Evolutionary conservation across 2,329 filamentous ascomycete species (phyloP).

Genomic region (Talaromyces rugulosus): DNA sequence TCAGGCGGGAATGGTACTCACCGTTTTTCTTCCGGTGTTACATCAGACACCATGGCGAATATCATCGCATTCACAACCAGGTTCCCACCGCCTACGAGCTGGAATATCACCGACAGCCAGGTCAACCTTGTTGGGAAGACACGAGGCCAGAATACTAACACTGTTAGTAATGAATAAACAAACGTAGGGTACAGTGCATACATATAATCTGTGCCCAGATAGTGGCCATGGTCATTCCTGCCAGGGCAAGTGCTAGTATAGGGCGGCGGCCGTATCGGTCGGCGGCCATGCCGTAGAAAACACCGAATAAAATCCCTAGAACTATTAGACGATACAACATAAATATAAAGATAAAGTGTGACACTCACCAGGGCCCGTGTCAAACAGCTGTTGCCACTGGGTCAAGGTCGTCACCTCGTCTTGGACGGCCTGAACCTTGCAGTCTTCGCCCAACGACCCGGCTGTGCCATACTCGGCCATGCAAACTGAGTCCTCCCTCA

Average conservation of each 20-base stretch:
- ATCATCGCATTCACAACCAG: constrained; percentile 13
- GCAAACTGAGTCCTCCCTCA: constrained; percentile 10
- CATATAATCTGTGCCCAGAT: constrained; percentile 12
- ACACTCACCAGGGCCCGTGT: constrained; percentile 8
- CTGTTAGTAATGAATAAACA: not conserved
- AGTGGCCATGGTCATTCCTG: constrained; percentile 9
- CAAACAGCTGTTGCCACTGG: constrained; percentile 12
- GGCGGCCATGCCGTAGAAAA: constrained; percentile 13
- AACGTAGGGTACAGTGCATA: not conserved
- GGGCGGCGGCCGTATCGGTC: constrained; percentile 12
- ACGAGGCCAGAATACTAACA: constrained; percentile 11
- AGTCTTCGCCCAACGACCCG: constrained; percentile 11
- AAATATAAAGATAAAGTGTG: not conserved
- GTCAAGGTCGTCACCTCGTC: constrained; percentile 10
- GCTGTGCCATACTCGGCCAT: constrained; percentile 12
- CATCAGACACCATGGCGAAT: constrained; percentile 12
- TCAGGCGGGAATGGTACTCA: not conserved
- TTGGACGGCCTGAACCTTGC: constrained; percentile 11
- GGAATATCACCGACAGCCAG: constrained; percentile 12
- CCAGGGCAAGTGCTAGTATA: constrained; percentile 7
- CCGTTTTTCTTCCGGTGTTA: constrained; percentile 12
- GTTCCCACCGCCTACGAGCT: constrained; percentile 9
- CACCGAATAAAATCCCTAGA: constrained; percentile 12
- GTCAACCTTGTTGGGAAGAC: constrained; percentile 13
- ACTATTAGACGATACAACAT: not conserved